Percentiles rank a stretch among this genome's conserved stretches.
Conservation (phyloP, 2,329 filamentous ascomycete species). For the Penicillium sp. region DNA sequence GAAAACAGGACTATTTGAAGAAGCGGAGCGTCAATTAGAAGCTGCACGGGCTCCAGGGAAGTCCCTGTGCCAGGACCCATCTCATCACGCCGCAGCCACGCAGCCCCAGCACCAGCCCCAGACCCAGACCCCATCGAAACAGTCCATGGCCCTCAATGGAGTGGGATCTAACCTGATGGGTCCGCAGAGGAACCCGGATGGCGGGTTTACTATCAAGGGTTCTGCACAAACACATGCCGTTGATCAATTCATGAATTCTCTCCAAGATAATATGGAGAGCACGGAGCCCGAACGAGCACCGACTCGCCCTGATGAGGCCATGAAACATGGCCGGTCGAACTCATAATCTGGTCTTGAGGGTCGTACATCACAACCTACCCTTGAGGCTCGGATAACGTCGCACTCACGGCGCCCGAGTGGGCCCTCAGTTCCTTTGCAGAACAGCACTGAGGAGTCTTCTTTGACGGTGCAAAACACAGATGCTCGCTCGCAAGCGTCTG, state of each 20-base stretch:
- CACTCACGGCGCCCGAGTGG: neutral
- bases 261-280: neutral
- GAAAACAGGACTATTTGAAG: constrained; percentile 1
- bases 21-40: neutral
- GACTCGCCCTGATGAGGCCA: neutral
- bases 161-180: neutral
- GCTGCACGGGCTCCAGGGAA: neutral
- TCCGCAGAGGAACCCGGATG: neutral
- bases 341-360: neutral
- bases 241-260: neutral
- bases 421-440: neutral
- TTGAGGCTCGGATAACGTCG: neutral
- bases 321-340: neutral
- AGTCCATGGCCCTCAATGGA: neutral
- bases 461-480: neutral
- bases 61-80: neutral
- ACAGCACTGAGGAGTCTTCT: neutral
- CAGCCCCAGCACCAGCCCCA: neutral
- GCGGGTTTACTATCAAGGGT: neutral
- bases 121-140: neutral
- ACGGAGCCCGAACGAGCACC: neutral
- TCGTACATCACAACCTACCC: no score
- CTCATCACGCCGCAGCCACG: neutral
- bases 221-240: neutral
- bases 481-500: neutral